Evolutionary conservation across 345 rosid genomes (phyloP).

Genomic region (Gossypium raimondii): DNA sequence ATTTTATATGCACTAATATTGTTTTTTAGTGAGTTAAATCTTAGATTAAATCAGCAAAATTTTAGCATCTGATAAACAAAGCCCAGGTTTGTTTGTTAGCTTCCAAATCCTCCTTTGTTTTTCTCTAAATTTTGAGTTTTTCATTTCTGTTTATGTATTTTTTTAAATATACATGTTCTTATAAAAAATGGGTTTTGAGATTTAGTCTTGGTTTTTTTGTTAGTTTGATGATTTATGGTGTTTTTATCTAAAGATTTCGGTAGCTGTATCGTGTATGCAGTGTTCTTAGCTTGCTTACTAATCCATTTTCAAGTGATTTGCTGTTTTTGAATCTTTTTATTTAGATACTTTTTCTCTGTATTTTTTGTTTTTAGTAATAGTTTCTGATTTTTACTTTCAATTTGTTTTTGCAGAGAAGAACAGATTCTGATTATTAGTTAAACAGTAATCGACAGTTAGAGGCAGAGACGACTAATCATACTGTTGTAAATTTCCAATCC

Average conservation of each 20-base stretch:
- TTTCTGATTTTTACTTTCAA: not conserved
- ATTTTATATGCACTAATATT: not conserved
- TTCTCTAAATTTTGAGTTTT: not conserved
- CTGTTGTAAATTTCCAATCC: not conserved
- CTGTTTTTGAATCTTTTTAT: not conserved
- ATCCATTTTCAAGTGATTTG: not conserved
- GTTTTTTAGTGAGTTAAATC: not conserved
- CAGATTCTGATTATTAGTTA: not conserved
- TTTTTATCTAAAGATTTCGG: not conserved
- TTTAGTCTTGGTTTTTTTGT: not conserved
- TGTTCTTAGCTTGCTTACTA: not conserved
- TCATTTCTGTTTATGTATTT: not conserved
- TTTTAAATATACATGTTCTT: not conserved
- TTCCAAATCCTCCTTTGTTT: not conserved
- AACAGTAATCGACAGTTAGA: not conserved
- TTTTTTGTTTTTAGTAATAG: not conserved
- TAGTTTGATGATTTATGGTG: not conserved
- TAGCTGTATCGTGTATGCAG: not conserved
- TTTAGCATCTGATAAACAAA: not conserved
- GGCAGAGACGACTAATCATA: not conserved
- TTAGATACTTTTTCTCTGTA: not conserved
- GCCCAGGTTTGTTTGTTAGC: slow-evolving; percentile 7
- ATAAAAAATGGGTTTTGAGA: not conserved
- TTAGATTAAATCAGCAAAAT: not conserved
- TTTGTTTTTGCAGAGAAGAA: slow-evolving; percentile 11